phyloP scores from a whole-genome alignment of 2,329 filamentous ascomycete species.

The Epichloe sp. region DNA sequence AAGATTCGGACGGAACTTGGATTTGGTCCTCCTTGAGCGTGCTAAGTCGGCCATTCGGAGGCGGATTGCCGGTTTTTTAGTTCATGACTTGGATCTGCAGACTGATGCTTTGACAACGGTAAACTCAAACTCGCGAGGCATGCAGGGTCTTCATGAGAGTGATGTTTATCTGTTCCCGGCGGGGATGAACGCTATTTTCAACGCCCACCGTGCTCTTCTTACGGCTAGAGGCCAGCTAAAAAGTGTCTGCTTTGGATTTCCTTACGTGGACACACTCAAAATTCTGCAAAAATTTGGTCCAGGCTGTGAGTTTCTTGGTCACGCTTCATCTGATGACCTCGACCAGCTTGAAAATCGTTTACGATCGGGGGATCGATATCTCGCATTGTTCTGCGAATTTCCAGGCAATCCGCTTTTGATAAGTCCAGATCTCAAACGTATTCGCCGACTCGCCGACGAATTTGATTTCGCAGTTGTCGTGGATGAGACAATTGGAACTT shows the following conservation, averaged over 20 bases:
- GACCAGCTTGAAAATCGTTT: slow-evolving; percentile 70
- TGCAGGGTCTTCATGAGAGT: slow-evolving; percentile 59
- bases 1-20: slow-evolving; percentile 83
- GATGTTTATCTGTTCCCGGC: slow-evolving; percentile 83
- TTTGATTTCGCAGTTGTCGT: slow-evolving; percentile 86
- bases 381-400: slow-evolving; percentile 88
- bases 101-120: slow-evolving; percentile 12
- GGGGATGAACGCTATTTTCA: slow-evolving; percentile 94
- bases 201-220: slow-evolving; percentile 64
- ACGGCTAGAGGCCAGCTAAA: slow-evolving; percentile 49
- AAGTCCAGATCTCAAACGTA: slow-evolving; percentile 72
- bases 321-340: slow-evolving; percentile 62
- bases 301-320: slow-evolving; percentile 78
- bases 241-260: slow-evolving; percentile 91
- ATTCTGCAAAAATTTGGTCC: slow-evolving; percentile 90
- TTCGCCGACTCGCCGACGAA: slow-evolving; percentile 63
- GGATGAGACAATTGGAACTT: slow-evolving; percentile 94
- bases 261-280: slow-evolving; percentile 93
- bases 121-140: slow-evolving; percentile 36
- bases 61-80: slow-evolving; percentile 78
- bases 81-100: slow-evolving; percentile 48
- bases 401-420: slow-evolving; percentile 82
- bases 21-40: slow-evolving; percentile 62
- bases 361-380: slow-evolving; percentile 57
- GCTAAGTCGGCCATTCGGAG: slow-evolving; percentile 77